Evolutionary conservation across 192 early-diverging fungal species (phyloP), one percentile per base, ranked within the genome.

Genomic region (Jimgerdemannia flammicorona): DNA sequence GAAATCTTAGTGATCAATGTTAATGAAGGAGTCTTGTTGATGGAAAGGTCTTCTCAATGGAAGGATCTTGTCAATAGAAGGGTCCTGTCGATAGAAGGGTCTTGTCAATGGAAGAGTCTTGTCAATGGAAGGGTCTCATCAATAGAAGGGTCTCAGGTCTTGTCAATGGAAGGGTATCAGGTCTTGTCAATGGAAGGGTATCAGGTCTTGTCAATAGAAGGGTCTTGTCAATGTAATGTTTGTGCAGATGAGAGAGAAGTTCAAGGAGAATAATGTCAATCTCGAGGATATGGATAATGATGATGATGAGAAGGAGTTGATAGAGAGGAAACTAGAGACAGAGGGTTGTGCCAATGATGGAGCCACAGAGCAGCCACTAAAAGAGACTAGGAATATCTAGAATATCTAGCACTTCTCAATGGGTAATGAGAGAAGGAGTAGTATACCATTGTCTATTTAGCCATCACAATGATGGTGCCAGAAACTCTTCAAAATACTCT

Each of bases 261-360:
- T 99, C 78, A 90, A 95, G 83, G 84, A 90, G 40, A 87, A 92
- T 10, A 94, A 95, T 79, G 89, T 90, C 75, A 90, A 93, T 43
- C 88, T 94, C n/a, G 91, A 91, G 77, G 93, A 93, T 17, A 90
- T 90, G 14, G 81, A 89, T 42, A 81, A 80, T 20, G 87, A 84
- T 3, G 92, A 90, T 11, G 84, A 86, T 40, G 85, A 81, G 19
- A 84, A 86, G 20, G 85, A 86, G n/a, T 59, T 59, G 84, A 78
- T 43, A 85, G 83, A 64, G 73, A 11, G 81, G 4, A 71, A 75
- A 10, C 76, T 77, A 3, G 76, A 67, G 39, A 70, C 72, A 14
- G 74, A 80, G 44, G 75, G 70, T 68, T 20, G 40, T 73, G 10
- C 69, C 69, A 0, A 66, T 77, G 39, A 72, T 75, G 29, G 29